A percentile compares a stretch with the other conserved stretches of the same genome.
Conservation (phyloP, 2,329 filamentous ascomycete genomes). For the Fusarium nelsonii region DNA sequence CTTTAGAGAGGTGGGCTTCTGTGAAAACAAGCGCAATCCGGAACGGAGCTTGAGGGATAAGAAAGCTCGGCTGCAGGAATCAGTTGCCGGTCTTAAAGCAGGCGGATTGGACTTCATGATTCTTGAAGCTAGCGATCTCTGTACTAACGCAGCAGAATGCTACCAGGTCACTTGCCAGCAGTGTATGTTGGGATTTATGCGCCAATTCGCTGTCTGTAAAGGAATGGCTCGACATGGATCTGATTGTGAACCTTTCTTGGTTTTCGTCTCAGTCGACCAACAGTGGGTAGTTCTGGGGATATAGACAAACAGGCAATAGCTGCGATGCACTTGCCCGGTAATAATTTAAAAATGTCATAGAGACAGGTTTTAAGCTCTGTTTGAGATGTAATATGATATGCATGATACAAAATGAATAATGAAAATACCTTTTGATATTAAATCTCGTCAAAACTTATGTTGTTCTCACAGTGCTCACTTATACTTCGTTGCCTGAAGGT, state of each 20-base stretch:
- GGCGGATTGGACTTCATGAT: background rate
- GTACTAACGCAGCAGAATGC: background rate
- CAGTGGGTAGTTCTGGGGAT: no score
- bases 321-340: no score
- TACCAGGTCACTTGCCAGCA: background rate
- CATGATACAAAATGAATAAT: no score
- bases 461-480: constrained; percentile 1
- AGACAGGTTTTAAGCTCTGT: no score
- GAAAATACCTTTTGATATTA: no score
- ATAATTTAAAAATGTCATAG: no score
- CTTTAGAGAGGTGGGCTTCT: constrained; percentile 4
- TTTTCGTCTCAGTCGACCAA: no score
- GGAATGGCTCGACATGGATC: no score
- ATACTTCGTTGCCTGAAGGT: background rate
- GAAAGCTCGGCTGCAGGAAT: background rate
- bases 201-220: no score
- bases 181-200: background rate
- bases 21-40: background rate
- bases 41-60: background rate
- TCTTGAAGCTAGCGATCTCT: background rate
- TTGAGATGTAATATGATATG: background rate
- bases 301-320: no score
- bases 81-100: background rate
- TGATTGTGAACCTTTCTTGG: no score
- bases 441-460: background rate